Evolutionary conservation across 2,329 filamentous ascomycete species (phyloP).

Genomic region (Xylaria sp.): DNA sequence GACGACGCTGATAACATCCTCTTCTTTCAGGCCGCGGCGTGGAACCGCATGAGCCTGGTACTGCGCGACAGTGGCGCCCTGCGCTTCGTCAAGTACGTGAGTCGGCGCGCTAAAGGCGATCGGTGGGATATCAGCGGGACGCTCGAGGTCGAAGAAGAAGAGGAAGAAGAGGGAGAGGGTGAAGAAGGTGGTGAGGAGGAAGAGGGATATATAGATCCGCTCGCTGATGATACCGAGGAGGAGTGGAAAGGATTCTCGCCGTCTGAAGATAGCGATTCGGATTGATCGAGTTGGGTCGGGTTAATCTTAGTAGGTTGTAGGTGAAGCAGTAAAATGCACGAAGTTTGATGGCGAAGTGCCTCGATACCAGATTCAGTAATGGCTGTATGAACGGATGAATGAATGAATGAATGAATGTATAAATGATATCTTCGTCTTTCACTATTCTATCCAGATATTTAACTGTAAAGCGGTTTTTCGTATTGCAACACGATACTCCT

Average conservation of each 20-base stretch:
- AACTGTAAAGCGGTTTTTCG: background rate
- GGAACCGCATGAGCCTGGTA: conserved; percentile 94
- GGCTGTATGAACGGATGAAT: conserved; percentile 19
- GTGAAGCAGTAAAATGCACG: background rate
- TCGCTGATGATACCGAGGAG: conserved; percentile 61
- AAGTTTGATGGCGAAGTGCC: background rate
- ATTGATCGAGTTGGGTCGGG: conserved; percentile 27
- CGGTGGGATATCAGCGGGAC: conserved; percentile 89
- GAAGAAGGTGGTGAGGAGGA: conserved; percentile 57
- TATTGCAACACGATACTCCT: background rate
- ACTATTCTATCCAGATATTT: background rate
- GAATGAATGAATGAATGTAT: background rate
- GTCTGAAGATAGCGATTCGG: conserved; percentile 45
- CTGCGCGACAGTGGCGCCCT: conserved; percentile 86
- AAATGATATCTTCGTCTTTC: background rate
- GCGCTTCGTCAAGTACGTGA: conserved; percentile 97
- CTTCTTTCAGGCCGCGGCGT: conserved; percentile 72
- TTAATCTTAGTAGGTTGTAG: background rate
- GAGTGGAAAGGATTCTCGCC: conserved; percentile 69
- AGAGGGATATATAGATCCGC: conserved; percentile 50
- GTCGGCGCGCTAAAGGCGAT: conserved; percentile 82
- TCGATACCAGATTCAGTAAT: conserved; percentile 19
- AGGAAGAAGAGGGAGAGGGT: conserved; percentile 52
- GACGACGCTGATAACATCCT: conserved; percentile 81
- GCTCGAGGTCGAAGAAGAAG: conserved; percentile 74